phyloP scores from a whole-genome alignment of 2,329 filamentous ascomycete genomes.

The Lojkania enalia region DNA sequence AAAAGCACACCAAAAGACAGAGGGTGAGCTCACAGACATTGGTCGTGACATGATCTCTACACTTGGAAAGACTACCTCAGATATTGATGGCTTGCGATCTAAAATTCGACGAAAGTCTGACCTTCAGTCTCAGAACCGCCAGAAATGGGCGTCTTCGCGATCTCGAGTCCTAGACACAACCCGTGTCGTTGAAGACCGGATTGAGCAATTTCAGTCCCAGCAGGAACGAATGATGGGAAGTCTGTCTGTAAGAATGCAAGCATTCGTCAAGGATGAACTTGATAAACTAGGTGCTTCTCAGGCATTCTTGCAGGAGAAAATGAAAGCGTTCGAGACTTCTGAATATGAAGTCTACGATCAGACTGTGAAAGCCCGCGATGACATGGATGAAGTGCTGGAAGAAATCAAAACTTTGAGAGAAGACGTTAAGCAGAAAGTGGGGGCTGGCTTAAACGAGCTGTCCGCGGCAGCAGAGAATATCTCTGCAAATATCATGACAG shows the following conservation, averaged over 20 bases:
- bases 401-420: constrained; percentile 90
- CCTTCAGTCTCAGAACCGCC: constrained; percentile 76
- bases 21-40: constrained; percentile 72
- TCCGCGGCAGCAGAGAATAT: constrained; percentile 85
- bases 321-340: constrained; percentile 67
- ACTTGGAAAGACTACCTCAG: constrained; percentile 73
- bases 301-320: constrained; percentile 69
- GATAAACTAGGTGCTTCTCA: constrained; percentile 71
- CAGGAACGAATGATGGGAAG: constrained; percentile 71
- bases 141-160: constrained; percentile 77
- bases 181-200: constrained; percentile 71
- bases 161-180: constrained; percentile 77
- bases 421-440: constrained; percentile 83
- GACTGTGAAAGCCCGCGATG: constrained; percentile 71
- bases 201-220: constrained; percentile 71
- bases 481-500: constrained; percentile 82
- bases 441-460: constrained; percentile 80
- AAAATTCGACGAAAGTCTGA: constrained; percentile 87
- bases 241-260: constrained; percentile 72
- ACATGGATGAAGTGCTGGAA: constrained; percentile 88
- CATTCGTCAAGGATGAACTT: constrained; percentile 76
- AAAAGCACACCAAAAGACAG: constrained; percentile 83
- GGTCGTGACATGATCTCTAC: constrained; percentile 78
- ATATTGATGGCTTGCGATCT: constrained; percentile 79
- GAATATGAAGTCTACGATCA: constrained; percentile 69